Evolutionary conservation across 2,329 filamentous ascomycete species (phyloP), one percentile per base, ranked within the genome.

Genomic region (Beauveria sp.): DNA sequence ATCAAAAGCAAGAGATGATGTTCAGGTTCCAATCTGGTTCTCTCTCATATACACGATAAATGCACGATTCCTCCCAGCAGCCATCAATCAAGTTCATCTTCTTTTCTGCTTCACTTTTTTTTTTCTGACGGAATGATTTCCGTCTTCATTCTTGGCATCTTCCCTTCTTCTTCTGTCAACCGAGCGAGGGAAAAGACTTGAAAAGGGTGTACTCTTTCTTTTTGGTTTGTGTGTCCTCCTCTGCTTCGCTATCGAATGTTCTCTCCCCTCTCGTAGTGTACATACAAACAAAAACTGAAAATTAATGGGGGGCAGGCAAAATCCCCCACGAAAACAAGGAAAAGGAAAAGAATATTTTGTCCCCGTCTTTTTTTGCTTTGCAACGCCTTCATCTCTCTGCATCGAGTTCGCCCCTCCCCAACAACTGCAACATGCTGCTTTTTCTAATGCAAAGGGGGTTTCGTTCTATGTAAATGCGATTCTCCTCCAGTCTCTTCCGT

Each of bases 241-340:
- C 44, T 50, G 43, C 43, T 50, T 60, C 50, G 56, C 56, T 59
- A 59, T 43, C 22, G 41, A 51, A 37, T 37, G 5, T 37, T 37
- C 34, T 34, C 30, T 37, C 34, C 34, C 34, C 46, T 41, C 48
- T 58, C 48, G 26, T 62, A 62, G 41, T 62, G 40, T 62, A 62
- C 61, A 62, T 62, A 57, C 54, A 60, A 63, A 47, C 55, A 55
- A 62, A 56, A 37, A 26, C 54, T 28, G 24, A 50, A 59, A 54
- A 63, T 60, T 48, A 51, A 57, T 58, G 24, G 43, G 51, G 47
- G 50, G 20, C 34, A 14, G 12, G 12, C 34, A 37, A 12, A 12
- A 37, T 5, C 34, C 34, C 30, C 34, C 34, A 55, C 41, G 44
- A 26, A 48, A 58, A 50, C 3, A 16, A 43, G 47, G 26, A 53